A percentile compares a stretch with the other conserved stretches of the same genome.
phyloP scores from a whole-genome alignment of 805 yeast genomes.

The Candida orba region DNA sequence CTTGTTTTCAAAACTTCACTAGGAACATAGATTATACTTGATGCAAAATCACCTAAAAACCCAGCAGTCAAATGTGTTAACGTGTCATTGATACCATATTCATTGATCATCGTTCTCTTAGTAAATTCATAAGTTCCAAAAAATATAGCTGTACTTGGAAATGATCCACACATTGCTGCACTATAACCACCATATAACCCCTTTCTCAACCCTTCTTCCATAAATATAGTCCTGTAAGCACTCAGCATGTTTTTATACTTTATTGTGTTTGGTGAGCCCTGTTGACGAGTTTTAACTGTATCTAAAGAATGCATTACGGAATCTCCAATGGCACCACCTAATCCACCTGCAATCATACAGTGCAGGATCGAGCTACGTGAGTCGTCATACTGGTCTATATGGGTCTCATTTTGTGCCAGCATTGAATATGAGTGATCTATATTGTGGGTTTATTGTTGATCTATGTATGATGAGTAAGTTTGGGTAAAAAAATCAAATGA shows the following conservation, averaged over 20 bases:
- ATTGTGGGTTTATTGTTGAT: background rate
- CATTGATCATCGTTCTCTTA: slow-evolving; percentile 63
- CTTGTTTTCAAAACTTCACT: slow-evolving; percentile 92
- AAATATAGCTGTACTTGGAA: slow-evolving; percentile 92
- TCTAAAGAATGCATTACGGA: slow-evolving; percentile 91
- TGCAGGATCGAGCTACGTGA: slow-evolving; percentile 36
- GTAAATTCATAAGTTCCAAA: slow-evolving; percentile 84
- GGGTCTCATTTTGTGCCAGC: slow-evolving; percentile 13
- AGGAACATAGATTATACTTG: slow-evolving; percentile 88
- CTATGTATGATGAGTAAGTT: no score
- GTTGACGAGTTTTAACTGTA: slow-evolving; percentile 95
- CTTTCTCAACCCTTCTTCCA: slow-evolving; percentile 75
- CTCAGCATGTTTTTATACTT: slow-evolving; percentile 70
- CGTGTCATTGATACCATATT: slow-evolving; percentile 66
- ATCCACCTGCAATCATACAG: slow-evolving; percentile 83
- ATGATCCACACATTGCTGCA: slow-evolving; percentile 88
- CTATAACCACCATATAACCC: slow-evolving; percentile 91
- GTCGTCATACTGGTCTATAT: slow-evolving; percentile 8
- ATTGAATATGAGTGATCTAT: slow-evolving; percentile 1
- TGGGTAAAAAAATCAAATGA: no score
- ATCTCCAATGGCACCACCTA: slow-evolving; percentile 93
- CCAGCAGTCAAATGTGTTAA: slow-evolving; percentile 79
- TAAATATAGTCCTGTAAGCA: slow-evolving; percentile 68
- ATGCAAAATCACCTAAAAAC: slow-evolving; percentile 86
- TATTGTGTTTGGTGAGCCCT: slow-evolving; percentile 68